A percentile compares a stretch with the other conserved stretches of the same genome.
Evolutionary conservation across 2,329 filamentous ascomycete species (phyloP).

Genomic region (Aspergillus nomiae): DNA sequence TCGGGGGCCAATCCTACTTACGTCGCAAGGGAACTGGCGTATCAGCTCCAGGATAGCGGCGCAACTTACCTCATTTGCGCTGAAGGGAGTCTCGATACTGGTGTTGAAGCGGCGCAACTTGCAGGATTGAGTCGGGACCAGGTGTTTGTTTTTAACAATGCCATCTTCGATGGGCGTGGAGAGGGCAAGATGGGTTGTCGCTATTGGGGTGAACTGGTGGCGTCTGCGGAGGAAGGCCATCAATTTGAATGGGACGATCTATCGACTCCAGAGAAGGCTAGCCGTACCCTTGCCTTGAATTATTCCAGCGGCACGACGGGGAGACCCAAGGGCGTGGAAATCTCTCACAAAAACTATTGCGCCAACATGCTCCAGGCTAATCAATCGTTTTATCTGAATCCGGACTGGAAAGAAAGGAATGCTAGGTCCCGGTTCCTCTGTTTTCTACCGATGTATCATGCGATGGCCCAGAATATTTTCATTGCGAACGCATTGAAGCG

Average conservation of each 20-base stretch:
- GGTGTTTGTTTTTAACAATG: conserved; percentile 69
- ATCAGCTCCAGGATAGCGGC: conserved; percentile 72
- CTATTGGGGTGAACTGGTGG: conserved; percentile 68
- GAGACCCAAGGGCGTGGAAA: conserved; percentile 79
- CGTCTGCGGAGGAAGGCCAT: conserved; percentile 53
- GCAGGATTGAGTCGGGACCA: conserved; percentile 56
- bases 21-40: conserved; percentile 70
- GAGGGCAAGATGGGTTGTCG: conserved; percentile 45
- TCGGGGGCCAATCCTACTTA: conserved; percentile 73
- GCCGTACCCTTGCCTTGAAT: conserved; percentile 65
- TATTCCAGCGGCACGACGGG: conserved; percentile 77
- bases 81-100: conserved; percentile 61
- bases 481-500: conserved; percentile 59
- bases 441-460: conserved; percentile 78
- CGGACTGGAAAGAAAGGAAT: conserved; percentile 51
- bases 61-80: conserved; percentile 66
- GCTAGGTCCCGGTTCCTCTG: conserved; percentile 56
- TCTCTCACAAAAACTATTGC: conserved; percentile 76
- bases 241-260: conserved; percentile 62
- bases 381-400: conserved; percentile 49
- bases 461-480: conserved; percentile 71
- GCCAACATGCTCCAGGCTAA: conserved; percentile 67
- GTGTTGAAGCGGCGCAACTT: conserved; percentile 65
- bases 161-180: conserved; percentile 48
- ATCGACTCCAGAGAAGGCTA: conserved; percentile 43